Base-by-base conservation (phyloP, 2,329 filamentous ascomycete species). In the Rhynchosporium graminicola region DNA sequence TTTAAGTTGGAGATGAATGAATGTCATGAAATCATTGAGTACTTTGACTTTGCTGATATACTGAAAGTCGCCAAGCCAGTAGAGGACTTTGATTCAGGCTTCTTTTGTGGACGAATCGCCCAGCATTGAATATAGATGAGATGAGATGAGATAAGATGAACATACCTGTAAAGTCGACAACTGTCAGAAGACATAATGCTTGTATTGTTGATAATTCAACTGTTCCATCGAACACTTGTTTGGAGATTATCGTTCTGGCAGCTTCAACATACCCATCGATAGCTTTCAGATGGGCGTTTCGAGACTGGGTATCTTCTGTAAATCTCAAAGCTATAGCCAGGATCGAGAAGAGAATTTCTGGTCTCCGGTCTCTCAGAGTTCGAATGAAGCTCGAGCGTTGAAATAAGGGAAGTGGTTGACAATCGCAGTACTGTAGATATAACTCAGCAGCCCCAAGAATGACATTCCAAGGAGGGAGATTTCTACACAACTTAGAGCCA, bases 401-500 rank as follows among this genome's bases (percentile, higher is more conserved):
- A 57, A 83, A 83, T 0, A 83, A 71, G 15, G 77, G 76, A 28
- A 83, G 72, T 5, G 80, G 80, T 57, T 83, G 81, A 29, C 76
- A 79, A 58, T 83, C 78, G 60, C 80, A 80, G 65, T 79, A 82
- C 4, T 74, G 68, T 3, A 82, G 65, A 66, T 82, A 83, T 1
- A 77, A 68, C 51, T 78, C 73, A 12, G 76, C 77, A 13, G 78
- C 70, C 4, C 71, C 69, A 8, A 74, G 60, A 5, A 80, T 73
- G 29, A 76, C 72, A 36, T 78, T 75, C 73, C 73, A 76, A 2
- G 76, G 65, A 20, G 78, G 77, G 40, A 78, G 65, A 1, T 72
- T 67, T 28, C 71, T 73, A 38, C 3, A 15, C 42, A 42, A 33
- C 26, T 36, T 26, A 33, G 58, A 20, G 20, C 12, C 36, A 12